These are phyloP conservation scores for Rhynchospora pubera DNA, from an alignment of 176 grass and related monocot genomes.

Conservation along the genomic window DNA sequence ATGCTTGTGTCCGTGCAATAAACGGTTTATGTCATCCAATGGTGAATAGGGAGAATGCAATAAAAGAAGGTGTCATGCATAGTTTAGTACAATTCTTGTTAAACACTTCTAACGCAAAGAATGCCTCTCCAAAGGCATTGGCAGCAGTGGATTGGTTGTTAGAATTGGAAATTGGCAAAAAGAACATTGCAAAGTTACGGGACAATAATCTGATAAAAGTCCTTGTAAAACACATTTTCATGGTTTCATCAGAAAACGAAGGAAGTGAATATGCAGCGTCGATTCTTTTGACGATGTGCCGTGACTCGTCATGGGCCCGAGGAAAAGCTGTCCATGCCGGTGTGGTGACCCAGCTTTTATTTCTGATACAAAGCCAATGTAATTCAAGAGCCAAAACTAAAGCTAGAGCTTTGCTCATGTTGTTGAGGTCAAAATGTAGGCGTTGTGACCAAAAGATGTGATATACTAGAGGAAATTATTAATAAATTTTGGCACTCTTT, in stretches of 20 bases:
- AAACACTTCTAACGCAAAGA: constrained; percentile 15
- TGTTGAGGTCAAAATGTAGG: constrained; percentile 51
- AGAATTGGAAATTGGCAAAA: constrained; percentile 34
- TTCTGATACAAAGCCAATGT: constrained; percentile 93
- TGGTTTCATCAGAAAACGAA: constrained; percentile 53
- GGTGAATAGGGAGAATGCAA: constrained; percentile 39
- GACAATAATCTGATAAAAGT: constrained; percentile 27
- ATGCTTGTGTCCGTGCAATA: constrained; percentile 43
- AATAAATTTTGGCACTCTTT: background rate
- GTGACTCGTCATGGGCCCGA: constrained; percentile 31
- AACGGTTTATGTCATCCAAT: constrained; percentile 39
- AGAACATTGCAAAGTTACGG: constrained; percentile 21
- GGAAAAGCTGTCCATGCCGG: constrained; percentile 42
- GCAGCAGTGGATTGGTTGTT: constrained; percentile 48
- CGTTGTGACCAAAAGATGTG: background rate
- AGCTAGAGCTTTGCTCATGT: constrained; percentile 65
- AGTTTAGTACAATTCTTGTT: constrained; percentile 49
- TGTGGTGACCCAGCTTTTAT: constrained; percentile 52
- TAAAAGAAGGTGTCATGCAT: constrained; percentile 43
- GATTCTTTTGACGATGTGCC: constrained; percentile 47
- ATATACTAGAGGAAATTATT: background rate
- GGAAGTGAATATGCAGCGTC: constrained; percentile 79
- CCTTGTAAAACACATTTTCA: constrained; percentile 67
- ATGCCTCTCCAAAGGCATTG: constrained; percentile 28
- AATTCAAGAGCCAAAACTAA: constrained; percentile 47